Evolutionary conservation across 1,284 basidiomycete species (phyloP), one percentile per base, ranked within the genome.

Genomic region (Malassezia nana): DNA sequence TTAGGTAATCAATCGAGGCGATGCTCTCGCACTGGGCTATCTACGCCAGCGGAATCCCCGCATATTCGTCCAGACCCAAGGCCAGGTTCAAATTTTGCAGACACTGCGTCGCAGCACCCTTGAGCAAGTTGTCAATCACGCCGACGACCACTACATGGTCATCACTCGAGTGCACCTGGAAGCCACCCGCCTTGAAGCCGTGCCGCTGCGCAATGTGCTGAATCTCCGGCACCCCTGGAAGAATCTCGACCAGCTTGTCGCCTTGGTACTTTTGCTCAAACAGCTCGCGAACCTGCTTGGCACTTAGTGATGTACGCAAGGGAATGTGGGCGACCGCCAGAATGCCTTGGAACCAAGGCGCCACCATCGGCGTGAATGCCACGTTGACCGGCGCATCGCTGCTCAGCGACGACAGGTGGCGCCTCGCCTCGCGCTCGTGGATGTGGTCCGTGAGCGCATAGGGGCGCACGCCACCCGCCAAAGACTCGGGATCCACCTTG

Each of bases 41-140:
- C 40, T 50, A 50, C 22, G 33, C 24, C 5, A 56, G 29, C 0
- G 60, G 82, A 57, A 95, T 89, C 5, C 90, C 91, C 1, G 83
- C 83, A 61, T 83, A 84, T 74, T 95, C 92, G 58, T 92, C 88
- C 66, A 87, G 88, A 12, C 92, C 92, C 28, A 98, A 80, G 2
- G 89, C 85, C 45, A 96, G 80, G 78, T 98, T 98, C 69, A 98
- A 76, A 76, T 98, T 98, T 86, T 95, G 75, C 25, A 98, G 72
- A 75, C 91, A 96, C 76, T 98, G 94, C 16, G 92, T 98, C 6
- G 92, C 92, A 43, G 92, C 94, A 9, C 92, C 92, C 76, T 98
- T 98, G 58, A 98, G 79, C 55, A 98, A 77, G 77, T 98, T 98
- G 75, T 98, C 94, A 62, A 98, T 57, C 9, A 47, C 46, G 22